Conservation (phyloP, 352 stramenopile species). For the Phytophthora multivora region DNA sequence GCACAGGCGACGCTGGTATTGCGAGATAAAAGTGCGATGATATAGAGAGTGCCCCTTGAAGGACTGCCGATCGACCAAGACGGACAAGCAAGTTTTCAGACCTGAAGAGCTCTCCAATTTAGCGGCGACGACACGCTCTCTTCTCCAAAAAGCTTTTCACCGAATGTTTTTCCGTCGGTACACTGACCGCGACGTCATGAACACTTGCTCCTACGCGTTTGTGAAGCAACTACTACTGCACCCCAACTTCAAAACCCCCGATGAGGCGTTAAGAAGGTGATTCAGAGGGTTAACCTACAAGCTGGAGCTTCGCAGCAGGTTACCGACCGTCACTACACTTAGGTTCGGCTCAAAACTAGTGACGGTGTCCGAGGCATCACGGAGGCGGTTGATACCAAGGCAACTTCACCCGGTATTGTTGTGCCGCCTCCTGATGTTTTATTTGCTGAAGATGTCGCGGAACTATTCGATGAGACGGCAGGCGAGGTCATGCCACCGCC, state of each 20-base stretch:
- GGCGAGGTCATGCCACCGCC: too few species aligned
- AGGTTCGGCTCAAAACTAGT: not conserved
- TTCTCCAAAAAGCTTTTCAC: conserved; percentile 5
- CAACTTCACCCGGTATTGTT: too few species aligned
- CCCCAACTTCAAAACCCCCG: conserved; percentile 6
- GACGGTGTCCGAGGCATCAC: not conserved
- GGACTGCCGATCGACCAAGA: conserved; percentile 4
- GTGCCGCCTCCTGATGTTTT: not conserved
- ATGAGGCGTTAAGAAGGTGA: conserved; percentile 7
- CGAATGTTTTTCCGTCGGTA: conserved; percentile 6
- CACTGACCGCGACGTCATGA: conserved; percentile 8
- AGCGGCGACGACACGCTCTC: not conserved
- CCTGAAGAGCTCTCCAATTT: conserved; percentile 5
- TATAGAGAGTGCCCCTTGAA: too few species aligned
- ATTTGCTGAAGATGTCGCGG: not conserved
- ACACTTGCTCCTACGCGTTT: conserved; percentile 7
- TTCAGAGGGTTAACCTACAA: conserved; percentile 2
- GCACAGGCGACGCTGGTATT: too few species aligned
- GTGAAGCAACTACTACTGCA: conserved; percentile 12
- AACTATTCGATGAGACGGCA: not conserved
- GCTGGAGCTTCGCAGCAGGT: not conserved
- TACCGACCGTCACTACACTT: not conserved
- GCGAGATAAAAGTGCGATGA: too few species aligned
- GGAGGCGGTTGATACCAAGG: not conserved
- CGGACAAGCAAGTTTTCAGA: not conserved